Conservation (phyloP, 2,329 filamentous ascomycete species). For the Clonostachys chloroleuca region DNA sequence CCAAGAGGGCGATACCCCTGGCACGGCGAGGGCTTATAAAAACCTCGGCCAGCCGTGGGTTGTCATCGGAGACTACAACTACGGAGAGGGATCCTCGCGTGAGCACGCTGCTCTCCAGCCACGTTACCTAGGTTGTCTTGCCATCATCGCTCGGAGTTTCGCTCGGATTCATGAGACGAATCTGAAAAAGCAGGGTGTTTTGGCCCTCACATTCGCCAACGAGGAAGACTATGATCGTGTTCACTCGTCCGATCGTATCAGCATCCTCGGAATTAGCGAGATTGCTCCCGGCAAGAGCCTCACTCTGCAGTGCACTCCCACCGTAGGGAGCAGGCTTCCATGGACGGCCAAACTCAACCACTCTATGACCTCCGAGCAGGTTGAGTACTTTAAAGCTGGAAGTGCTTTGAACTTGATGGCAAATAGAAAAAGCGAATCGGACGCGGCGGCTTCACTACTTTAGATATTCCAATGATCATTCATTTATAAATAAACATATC, state of each 20-base stretch:
- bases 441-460: no score
- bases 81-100: slow-evolving; percentile 79
- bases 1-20: slow-evolving; percentile 64
- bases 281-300: background rate
- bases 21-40: slow-evolving; percentile 74
- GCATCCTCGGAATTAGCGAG: background rate
- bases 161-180: slow-evolving; percentile 92
- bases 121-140: slow-evolving; percentile 74
- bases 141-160: slow-evolving; percentile 77
- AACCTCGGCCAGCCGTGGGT: background rate
- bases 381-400: background rate
- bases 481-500: no score
- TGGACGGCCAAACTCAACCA: background rate
- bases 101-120: slow-evolving; percentile 85
- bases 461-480: no score
- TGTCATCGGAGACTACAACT: slow-evolving; percentile 22
- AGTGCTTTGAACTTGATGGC: background rate
- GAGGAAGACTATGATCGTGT: background rate
- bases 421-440: no score
- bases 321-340: background rate
- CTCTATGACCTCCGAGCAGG: background rate
- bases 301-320: background rate
- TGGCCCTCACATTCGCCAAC: slow-evolving; percentile 52
- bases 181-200: slow-evolving; percentile 71
- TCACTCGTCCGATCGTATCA: background rate